phyloP scores from a whole-genome alignment of 2,329 filamentous ascomycete species.

The Apiospora koreana region DNA sequence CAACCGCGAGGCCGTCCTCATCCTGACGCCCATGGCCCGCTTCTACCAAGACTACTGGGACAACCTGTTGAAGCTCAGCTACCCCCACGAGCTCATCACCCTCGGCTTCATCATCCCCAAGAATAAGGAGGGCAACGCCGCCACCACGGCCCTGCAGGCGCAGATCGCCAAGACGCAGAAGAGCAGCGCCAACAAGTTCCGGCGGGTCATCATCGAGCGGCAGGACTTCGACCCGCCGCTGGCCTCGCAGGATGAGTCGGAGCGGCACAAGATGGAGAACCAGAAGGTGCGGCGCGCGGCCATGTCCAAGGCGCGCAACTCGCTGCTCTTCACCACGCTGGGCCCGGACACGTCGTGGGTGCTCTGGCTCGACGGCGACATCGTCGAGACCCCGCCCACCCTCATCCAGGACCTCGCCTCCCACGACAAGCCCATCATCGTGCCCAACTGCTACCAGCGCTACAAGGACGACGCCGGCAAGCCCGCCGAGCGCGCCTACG shows the following conservation, averaged over 20 bases:
- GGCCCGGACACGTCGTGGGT: slow-evolving; percentile 94
- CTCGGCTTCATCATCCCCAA: slow-evolving; percentile 96
- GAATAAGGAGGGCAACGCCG: slow-evolving; percentile 86
- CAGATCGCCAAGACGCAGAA: slow-evolving; percentile 85
- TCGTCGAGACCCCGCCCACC: slow-evolving; percentile 81
- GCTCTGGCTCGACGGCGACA: slow-evolving; percentile 91
- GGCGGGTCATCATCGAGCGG: slow-evolving; percentile 88
- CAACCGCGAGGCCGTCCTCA: slow-evolving; percentile 83
- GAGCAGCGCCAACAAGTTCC: slow-evolving; percentile 81
- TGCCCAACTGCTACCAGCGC: slow-evolving; percentile 93
- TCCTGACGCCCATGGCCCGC: slow-evolving; percentile 87
- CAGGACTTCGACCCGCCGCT: slow-evolving; percentile 91
- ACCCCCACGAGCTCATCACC: slow-evolving; percentile 93
- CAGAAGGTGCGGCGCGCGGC: slow-evolving; percentile 84
- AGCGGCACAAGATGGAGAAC: slow-evolving; percentile 88
- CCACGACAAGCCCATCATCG: slow-evolving; percentile 88
- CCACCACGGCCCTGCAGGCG: slow-evolving; percentile 79
- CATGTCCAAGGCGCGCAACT: slow-evolving; percentile 94
- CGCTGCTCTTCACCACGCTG: slow-evolving; percentile 90
- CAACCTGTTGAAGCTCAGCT: slow-evolving; percentile 79
- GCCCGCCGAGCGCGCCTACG: slow-evolving; percentile 80
- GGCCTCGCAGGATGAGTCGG: slow-evolving; percentile 77
- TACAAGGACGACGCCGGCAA: slow-evolving; percentile 74
- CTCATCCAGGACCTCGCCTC: slow-evolving; percentile 89
- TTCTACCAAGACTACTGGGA: slow-evolving; percentile 98